A percentile compares a stretch with the other conserved stretches of the same genome.
phyloP scores from a whole-genome alignment of 2,329 filamentous ascomycete genomes.

The Thielaviopsis punctulata region DNA sequence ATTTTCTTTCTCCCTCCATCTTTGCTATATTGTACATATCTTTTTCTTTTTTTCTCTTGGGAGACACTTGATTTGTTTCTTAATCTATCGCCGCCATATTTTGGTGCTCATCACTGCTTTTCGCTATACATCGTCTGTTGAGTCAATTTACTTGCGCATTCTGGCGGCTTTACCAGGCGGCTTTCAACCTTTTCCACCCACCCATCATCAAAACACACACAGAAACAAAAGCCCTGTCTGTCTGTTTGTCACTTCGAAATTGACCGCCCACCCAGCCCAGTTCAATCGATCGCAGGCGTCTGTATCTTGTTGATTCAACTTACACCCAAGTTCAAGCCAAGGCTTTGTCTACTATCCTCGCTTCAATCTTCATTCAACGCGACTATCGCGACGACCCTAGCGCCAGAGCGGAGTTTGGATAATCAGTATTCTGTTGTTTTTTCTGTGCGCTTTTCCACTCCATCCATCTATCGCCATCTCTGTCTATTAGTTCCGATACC shows the following conservation, averaged over 20 bases:
- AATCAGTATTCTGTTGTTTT: neutral
- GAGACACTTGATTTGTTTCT: neutral
- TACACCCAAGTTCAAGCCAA: no score
- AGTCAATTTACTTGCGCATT: neutral
- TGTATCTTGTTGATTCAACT: no score
- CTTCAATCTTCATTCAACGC: no score
- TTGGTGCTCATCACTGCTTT: neutral
- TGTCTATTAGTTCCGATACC: no score
- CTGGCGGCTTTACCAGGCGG: neutral
- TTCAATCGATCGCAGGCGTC: neutral
- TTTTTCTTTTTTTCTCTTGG: neutral
- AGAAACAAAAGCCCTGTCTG: neutral
- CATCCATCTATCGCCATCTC: neutral
- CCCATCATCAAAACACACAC: neutral
- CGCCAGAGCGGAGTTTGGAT: neutral
- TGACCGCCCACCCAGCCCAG: no score
- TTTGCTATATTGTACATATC: neutral
- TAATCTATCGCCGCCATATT: neutral
- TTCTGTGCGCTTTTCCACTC: no score
- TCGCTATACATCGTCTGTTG: no score
- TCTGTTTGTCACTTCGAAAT: no score
- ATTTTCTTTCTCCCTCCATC: neutral
- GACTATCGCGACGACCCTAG: neutral
- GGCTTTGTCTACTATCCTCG: no score
- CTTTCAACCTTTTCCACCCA: neutral